Percentiles rank a stretch among this genome's conserved stretches.
Conservation (phyloP, 2,329 filamentous ascomycete species). For the Microsporum canis region DNA sequence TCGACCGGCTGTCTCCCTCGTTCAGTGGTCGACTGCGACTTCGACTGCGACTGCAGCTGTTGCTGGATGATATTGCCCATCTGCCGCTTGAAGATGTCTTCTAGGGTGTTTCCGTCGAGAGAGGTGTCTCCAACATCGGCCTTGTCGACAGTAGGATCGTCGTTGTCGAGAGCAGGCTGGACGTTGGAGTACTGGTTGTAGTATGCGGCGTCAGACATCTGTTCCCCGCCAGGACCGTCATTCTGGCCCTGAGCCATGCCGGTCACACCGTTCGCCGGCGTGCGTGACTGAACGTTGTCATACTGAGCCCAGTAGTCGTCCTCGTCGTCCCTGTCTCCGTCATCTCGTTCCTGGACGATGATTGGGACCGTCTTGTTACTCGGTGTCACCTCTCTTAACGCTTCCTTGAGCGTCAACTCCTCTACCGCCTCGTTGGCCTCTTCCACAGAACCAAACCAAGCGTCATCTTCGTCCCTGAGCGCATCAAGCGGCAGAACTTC, state of each 20-base stretch:
- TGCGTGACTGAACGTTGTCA: constrained; percentile 44
- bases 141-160: constrained; percentile 49
- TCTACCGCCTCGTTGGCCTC: constrained; percentile 42
- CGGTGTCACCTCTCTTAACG: constrained; percentile 23
- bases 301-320: constrained; percentile 56
- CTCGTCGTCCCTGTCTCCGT: constrained; percentile 46
- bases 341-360: constrained; percentile 15
- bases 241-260: neutral
- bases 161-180: constrained; percentile 52
- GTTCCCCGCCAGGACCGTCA: constrained; percentile 20
- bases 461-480: constrained; percentile 37
- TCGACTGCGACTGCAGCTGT: constrained; percentile 6
- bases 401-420: constrained; percentile 28
- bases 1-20: neutral
- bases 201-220: constrained; percentile 46
- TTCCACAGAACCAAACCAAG: constrained; percentile 44
- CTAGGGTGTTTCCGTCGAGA: constrained; percentile 42
- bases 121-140: constrained; percentile 40
- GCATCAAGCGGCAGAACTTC: constrained; percentile 46
- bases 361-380: neutral
- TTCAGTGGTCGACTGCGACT: neutral
- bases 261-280: constrained; percentile 33
- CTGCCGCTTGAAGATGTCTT: constrained; percentile 31
- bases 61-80: constrained; percentile 20
- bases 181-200: constrained; percentile 52